phyloP scores from a whole-genome alignment of 768 basidiomycete genomes.

The Leccinellum luteum region DNA sequence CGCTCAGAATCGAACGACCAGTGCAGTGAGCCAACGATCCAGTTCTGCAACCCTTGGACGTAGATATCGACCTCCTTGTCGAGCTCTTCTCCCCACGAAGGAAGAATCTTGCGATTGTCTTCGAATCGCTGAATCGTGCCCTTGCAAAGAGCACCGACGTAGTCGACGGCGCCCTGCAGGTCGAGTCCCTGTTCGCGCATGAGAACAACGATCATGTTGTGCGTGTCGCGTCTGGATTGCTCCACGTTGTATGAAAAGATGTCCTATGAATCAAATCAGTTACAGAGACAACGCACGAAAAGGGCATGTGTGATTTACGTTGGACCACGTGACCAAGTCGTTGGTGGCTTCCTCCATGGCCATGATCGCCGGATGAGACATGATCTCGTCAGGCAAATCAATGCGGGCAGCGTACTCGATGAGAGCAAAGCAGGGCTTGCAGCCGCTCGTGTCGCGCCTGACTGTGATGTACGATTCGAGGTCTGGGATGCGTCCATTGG shows the following conservation, averaged over 20 bases:
- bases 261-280: constrained; percentile 42
- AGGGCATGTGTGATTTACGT: constrained; percentile 25
- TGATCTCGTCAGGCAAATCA: constrained; percentile 52
- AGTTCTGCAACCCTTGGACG: constrained; percentile 61
- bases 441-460: constrained; percentile 53
- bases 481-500: constrained; percentile 36
- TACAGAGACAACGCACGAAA: neutral
- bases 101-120: constrained; percentile 45
- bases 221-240: constrained; percentile 64
- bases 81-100: constrained; percentile 61
- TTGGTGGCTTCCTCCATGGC: constrained; percentile 47
- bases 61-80: constrained; percentile 59
- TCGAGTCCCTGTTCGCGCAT: constrained; percentile 57
- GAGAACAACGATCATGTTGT: constrained; percentile 72
- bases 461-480: constrained; percentile 53
- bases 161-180: constrained; percentile 62
- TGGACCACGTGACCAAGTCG: constrained; percentile 51
- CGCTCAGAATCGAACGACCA: constrained; percentile 72
- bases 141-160: constrained; percentile 59
- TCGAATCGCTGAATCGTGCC: constrained; percentile 53
- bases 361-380: constrained; percentile 47
- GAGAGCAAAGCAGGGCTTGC: constrained; percentile 48
- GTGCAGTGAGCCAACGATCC: constrained; percentile 70
- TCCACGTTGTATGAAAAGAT: constrained; percentile 77
- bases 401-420: constrained; percentile 54